Base-by-base conservation (phyloP, 2,329 filamentous ascomycete genomes). In the Blumeriella jaapii region DNA sequence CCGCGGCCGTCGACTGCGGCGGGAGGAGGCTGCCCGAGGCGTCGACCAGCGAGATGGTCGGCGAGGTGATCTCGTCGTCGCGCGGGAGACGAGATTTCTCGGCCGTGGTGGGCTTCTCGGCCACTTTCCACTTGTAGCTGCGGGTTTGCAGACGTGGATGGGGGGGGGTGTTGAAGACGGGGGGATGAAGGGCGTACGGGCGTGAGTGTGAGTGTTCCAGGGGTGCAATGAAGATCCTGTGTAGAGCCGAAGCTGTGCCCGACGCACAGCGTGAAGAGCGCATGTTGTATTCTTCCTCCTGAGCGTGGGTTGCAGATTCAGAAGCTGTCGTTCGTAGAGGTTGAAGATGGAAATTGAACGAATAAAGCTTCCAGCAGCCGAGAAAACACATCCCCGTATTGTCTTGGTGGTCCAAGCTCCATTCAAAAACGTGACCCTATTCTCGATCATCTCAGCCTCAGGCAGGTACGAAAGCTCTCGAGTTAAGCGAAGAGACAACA, bases 51-150 rank as follows among this genome's bases (percentile, higher is more conserved):
- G 61, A 57, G 12, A 74, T 55, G 10, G 50, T 44, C 6, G 58
- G 54, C 23, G 59, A 58, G 5, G 43, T 45, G 33, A 76, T 75
- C 31, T 66, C 62, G 11, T 59, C 46, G 58, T 76, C 61, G 51
- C 59, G 59, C 22, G 59, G 60, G 24, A 54, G 58, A 36, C 61
- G 56, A 25, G 45, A 40, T 22, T 48, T 45, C n/a, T 38, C 49
- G 15, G 33, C 20, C 24, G 22, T 31, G 14, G 14, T 38, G 17
- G 38, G 34, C 35, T 32, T 34, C 23, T 35, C 37, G 23, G 33
- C 40, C 35, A 35, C 32, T 35, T 34, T 36, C 42, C 13, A 31
- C 27, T 10, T n/a, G 29, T 11, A 36, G 24, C 23, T 33, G 31
- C 31, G 36, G 24, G 38, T 23, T 32, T 36, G 38, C 18, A 31